Percentiles rank a stretch among this genome's conserved stretches.
Evolutionary conservation across 2,329 filamentous ascomycete genomes (phyloP).

Genomic region (Ceratocystis cacaofunesta): DNA sequence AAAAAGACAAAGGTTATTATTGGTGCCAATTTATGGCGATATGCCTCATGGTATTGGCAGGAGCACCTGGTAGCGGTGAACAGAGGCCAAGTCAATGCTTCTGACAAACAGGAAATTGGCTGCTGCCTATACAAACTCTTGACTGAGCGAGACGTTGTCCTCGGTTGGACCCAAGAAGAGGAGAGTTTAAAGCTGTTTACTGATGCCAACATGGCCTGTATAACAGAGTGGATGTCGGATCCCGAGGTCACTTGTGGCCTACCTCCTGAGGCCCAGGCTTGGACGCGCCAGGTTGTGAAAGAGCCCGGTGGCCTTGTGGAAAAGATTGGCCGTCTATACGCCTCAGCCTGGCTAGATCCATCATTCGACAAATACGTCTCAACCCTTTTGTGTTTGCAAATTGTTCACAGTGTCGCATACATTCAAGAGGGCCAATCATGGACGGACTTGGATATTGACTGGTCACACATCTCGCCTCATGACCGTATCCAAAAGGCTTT

Average conservation of each 20-base stretch:
- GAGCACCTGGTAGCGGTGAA: conserved; percentile 28
- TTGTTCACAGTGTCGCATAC: conserved; percentile 29
- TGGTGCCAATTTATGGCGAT: conserved; percentile 22
- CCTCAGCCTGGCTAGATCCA: conserved; percentile 27
- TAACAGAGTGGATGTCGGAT: conserved; percentile 27
- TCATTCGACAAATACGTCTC: conserved; percentile 27
- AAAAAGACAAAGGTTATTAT: not conserved
- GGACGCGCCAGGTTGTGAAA: conserved; percentile 22
- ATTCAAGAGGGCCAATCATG: conserved; percentile 27
- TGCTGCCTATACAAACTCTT: conserved; percentile 26
- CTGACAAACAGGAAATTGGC: conserved; percentile 25
- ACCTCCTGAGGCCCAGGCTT: conserved; percentile 22
- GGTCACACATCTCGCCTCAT: conserved; percentile 25
- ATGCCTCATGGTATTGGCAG: conserved; percentile 33
- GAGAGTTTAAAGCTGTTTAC: conserved; percentile 30
- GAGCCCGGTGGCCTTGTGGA: conserved; percentile 25
- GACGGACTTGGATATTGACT: conserved; percentile 26
- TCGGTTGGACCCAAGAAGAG: conserved; percentile 30
- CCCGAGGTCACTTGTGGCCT: conserved; percentile 23
- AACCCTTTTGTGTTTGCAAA: conserved; percentile 30
- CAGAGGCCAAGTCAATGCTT: conserved; percentile 19
- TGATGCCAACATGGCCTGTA: conserved; percentile 26
- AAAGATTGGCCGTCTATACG: conserved; percentile 27
- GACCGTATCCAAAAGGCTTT: conserved; percentile 26
- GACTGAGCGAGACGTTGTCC: conserved; percentile 25